Conservation (phyloP, 768 basidiomycete genomes). For the Boletellus ananas region DNA sequence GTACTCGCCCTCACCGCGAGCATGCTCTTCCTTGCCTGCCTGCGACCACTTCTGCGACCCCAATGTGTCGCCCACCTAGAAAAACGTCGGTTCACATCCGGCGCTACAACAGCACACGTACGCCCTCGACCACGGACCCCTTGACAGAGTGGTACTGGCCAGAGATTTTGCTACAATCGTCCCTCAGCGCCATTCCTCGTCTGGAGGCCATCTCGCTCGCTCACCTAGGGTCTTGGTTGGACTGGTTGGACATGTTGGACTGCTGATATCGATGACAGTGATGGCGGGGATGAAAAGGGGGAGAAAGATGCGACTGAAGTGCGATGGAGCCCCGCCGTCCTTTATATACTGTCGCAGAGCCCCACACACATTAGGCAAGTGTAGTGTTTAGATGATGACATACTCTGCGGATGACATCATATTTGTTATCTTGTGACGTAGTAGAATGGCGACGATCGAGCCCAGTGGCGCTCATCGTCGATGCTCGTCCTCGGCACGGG, state of each 20-base stretch:
- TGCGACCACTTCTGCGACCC: conserved; percentile 42
- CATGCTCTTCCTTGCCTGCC: conserved; percentile 49
- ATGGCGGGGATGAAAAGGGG: background rate
- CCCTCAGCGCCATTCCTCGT: background rate
- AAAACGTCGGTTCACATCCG: background rate
- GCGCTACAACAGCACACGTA: conserved; percentile 7
- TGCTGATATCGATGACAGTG: background rate
- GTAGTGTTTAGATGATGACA: conserved; percentile 22
- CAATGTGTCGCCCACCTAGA: conserved; percentile 40
- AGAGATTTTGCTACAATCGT: conserved; percentile 28
- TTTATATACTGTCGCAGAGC: conserved; percentile 26
- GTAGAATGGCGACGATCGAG: conserved; percentile 9
- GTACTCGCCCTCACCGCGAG: conserved; percentile 44
- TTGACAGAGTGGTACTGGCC: conserved; percentile 38
- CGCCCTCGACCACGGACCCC: conserved; percentile 34
- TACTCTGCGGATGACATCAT: conserved; percentile 29
- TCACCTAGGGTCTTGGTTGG: conserved; percentile 29
- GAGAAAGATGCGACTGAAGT: conserved; percentile 7
- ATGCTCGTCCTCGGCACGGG: background rate
- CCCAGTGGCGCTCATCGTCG: background rate
- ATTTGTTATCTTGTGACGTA: conserved; percentile 20
- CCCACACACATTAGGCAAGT: conserved; percentile 29
- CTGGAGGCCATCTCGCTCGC: background rate
- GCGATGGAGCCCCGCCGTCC: background rate
- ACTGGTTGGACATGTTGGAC: conserved; percentile 9